A percentile compares a stretch with the other conserved stretches of the same genome.
Conservation (phyloP, 257 asterid species). For the Solanum tacnaense region DNA sequence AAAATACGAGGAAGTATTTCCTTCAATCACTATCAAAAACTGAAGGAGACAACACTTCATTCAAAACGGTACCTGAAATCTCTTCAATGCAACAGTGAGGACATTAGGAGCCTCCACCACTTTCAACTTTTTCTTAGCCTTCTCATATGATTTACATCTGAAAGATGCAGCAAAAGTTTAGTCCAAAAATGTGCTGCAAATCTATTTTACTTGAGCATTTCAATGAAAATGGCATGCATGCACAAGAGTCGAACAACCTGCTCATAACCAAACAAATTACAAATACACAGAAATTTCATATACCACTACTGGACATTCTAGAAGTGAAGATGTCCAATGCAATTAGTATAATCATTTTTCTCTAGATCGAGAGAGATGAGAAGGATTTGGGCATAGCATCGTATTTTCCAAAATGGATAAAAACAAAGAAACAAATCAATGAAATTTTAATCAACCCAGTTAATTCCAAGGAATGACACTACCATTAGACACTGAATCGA, state of each 20-base stretch:
- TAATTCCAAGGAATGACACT: background rate
- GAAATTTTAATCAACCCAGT: background rate
- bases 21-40: background rate
- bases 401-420: background rate
- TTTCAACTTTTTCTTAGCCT: conserved; percentile 73
- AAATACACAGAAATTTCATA: background rate
- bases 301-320: background rate
- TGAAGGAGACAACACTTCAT: background rate
- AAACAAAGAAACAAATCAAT: background rate
- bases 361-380: background rate
- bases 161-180: background rate
- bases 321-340: background rate
- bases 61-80: conserved; percentile 58
- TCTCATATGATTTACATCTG: conserved; percentile 75
- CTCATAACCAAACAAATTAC: background rate
- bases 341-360: background rate
- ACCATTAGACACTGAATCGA: background rate
- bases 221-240: background rate
- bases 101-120: conserved; percentile 80
- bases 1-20: background rate
- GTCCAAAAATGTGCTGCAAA: background rate
- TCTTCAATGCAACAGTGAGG: conserved; percentile 70
- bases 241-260: background rate
- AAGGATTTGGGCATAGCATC: background rate
- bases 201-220: background rate